Evolutionary conservation across 108 stramenopile genomes (phyloP).

Genomic region (Nitzschia inconspicua): DNA sequence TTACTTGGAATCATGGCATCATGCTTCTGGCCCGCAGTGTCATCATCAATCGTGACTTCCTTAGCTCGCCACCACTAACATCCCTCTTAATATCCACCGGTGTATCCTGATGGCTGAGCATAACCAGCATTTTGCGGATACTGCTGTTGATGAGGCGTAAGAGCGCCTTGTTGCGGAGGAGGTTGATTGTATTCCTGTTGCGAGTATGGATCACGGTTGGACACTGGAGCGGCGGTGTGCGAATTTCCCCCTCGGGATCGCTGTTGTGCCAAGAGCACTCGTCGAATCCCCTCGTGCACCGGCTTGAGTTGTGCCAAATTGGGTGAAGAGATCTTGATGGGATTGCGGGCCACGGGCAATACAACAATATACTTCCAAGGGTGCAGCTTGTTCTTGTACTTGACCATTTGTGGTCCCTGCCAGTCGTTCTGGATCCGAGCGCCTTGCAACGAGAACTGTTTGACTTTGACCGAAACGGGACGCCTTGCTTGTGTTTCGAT

Average conservation of each 20-base stretch:
- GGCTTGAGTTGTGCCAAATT: conserved; percentile 77
- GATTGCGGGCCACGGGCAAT: conserved; percentile 78
- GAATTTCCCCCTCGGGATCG: conserved; percentile 43
- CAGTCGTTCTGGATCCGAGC: conserved; percentile 89
- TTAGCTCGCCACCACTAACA: not conserved
- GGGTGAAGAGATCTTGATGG: conserved; percentile 89
- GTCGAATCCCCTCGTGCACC: conserved; percentile 82
- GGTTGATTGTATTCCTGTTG: conserved; percentile 12
- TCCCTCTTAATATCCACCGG: not conserved
- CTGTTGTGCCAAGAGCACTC: conserved; percentile 80
- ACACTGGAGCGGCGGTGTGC: conserved; percentile 3
- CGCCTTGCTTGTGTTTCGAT: conserved; percentile 88
- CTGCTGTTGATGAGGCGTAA: conserved; percentile 6
- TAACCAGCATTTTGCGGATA: not conserved
- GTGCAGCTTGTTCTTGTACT: conserved; percentile 90
- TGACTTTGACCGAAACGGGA: conserved; percentile 88
- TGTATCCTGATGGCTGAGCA: conserved; percentile 2
- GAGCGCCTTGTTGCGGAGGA: not conserved
- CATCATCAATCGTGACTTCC: conserved; percentile 1
- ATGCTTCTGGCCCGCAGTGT: not conserved
- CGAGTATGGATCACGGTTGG: not conserved
- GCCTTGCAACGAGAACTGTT: conserved; percentile 87
- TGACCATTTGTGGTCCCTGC: conserved; percentile 92
- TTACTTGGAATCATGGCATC: not conserved
- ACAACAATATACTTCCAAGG: conserved; percentile 89